phyloP scores from a whole-genome alignment of 2,329 filamentous ascomycete genomes.

The Elsinoe perseae region DNA sequence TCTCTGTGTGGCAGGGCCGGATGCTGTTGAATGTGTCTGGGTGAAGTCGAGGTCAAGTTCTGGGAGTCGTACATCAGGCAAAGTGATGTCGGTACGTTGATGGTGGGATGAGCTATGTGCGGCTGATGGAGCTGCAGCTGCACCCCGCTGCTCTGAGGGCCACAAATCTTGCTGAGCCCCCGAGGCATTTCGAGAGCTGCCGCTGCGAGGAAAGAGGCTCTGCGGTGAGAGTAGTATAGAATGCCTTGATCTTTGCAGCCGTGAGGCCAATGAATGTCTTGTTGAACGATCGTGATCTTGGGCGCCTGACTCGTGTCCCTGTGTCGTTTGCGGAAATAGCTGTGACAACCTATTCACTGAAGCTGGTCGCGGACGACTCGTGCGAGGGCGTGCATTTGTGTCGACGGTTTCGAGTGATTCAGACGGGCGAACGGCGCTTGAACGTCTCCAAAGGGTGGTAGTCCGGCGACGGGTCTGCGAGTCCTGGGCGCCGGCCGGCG shows the following conservation, averaged over 20 bases:
- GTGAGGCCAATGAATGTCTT: background rate
- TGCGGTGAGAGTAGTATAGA: conserved; percentile 1
- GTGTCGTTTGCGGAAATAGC: conserved; percentile 19
- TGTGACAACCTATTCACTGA: conserved; percentile 27
- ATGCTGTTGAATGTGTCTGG: conserved; percentile 24
- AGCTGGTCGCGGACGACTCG: conserved; percentile 25
- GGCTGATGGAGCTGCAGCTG: background rate
- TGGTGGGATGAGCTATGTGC: background rate
- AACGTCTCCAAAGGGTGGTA: conserved; percentile 18
- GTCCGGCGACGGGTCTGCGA: conserved; percentile 7
- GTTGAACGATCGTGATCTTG: conserved; percentile 8
- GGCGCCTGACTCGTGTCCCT: background rate
- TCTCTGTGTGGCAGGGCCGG: conserved; percentile 19
- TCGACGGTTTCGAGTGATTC: conserved; percentile 8
- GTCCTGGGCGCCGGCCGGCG: conserved; percentile 10
- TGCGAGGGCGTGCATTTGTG: background rate
- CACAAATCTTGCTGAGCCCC: background rate
- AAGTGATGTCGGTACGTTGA: conserved; percentile 7
- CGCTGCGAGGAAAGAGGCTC: conserved; percentile 3
- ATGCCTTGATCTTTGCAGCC: conserved; percentile 8
- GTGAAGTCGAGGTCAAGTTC: conserved; percentile 35
- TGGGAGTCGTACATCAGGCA: conserved; percentile 24
- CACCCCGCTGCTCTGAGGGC: conserved; percentile 8
- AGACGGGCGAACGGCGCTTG: conserved; percentile 12
- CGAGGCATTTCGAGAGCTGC: conserved; percentile 1